Percentiles rank a stretch among this genome's conserved stretches.
These are phyloP conservation scores for Lathyrus aphaca DNA, from an alignment of 306 rosid genomes.

Conservation along the genomic window DNA sequence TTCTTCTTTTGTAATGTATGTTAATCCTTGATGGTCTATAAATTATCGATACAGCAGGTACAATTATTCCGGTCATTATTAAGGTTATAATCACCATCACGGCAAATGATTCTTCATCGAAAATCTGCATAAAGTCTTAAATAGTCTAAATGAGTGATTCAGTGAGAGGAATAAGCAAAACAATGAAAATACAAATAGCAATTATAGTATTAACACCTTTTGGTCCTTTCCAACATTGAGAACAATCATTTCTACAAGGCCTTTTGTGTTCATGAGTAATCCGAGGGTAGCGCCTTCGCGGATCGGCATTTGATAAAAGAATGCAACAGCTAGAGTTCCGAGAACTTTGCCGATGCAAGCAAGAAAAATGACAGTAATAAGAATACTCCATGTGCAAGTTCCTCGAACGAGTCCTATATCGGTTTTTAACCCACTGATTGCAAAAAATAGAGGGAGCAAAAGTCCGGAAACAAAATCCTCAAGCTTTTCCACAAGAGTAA, in stretches of 20 bases:
- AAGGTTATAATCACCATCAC: slow-evolving; percentile 77
- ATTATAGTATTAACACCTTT: slow-evolving; percentile 46
- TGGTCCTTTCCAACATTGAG: slow-evolving; percentile 92
- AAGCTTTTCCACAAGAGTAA: slow-evolving; percentile 85
- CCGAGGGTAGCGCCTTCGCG: slow-evolving; percentile 81
- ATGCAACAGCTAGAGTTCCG: slow-evolving; percentile 65
- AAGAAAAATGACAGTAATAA: slow-evolving; percentile 59
- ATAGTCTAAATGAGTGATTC: slow-evolving; percentile 6
- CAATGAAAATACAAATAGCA: background rate
- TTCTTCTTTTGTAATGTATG: slow-evolving; percentile 66
- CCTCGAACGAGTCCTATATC: slow-evolving; percentile 46
- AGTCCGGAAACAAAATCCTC: slow-evolving; percentile 98
- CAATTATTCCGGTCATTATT: slow-evolving; percentile 67
- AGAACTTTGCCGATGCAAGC: slow-evolving; percentile 70
- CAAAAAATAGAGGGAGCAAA: slow-evolving; percentile 87
- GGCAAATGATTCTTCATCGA: slow-evolving; percentile 82
- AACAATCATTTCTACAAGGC: slow-evolving; percentile 85
- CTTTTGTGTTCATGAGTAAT: slow-evolving; percentile 93
- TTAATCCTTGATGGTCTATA: slow-evolving; percentile 67
- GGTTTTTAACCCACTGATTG: slow-evolving; percentile 86
- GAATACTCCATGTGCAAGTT: slow-evolving; percentile 53
- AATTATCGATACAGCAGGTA: slow-evolving; percentile 60
- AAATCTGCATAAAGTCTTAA: slow-evolving; percentile 54
- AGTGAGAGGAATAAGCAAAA: slow-evolving; percentile 2
- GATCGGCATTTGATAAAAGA: slow-evolving; percentile 63